Evolutionary conservation across 1,284 basidiomycete species (phyloP).

Genomic region (Ustilago loliicola): DNA sequence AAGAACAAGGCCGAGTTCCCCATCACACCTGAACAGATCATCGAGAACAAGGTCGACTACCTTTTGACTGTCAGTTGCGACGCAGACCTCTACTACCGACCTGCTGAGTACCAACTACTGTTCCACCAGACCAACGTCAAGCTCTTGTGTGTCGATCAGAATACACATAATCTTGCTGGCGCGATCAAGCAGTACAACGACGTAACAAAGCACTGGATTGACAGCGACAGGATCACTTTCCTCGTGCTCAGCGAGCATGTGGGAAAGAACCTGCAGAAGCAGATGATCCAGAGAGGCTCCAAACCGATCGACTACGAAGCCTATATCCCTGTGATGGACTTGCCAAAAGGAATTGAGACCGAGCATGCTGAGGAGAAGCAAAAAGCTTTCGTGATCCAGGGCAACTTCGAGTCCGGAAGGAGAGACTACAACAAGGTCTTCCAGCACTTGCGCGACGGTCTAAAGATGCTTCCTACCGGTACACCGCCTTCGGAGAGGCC

Average conservation of each 20-base stretch:
- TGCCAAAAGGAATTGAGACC: conserved; percentile 5
- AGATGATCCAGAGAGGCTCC: background rate
- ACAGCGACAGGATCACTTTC: conserved; percentile 14
- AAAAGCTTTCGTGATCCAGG: conserved; percentile 16
- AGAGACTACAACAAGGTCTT: conserved; percentile 8
- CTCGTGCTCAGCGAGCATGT: conserved; percentile 21
- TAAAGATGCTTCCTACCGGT: background rate
- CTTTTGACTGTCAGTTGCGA: conserved; percentile 12
- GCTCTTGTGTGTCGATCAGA: conserved; percentile 8
- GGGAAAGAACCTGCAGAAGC: conserved; percentile 1
- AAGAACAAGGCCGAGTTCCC: background rate
- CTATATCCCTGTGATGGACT: conserved; percentile 11
- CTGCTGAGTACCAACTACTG: conserved; percentile 2
- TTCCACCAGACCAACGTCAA: conserved; percentile 13
- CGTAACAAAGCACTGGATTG: conserved; percentile 11
- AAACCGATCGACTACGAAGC: conserved; percentile 11
- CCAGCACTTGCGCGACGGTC: conserved; percentile 9
- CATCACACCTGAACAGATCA: conserved; percentile 1
- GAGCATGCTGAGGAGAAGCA: conserved; percentile 3
- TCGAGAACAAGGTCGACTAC: conserved; percentile 12
- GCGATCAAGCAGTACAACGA: background rate
- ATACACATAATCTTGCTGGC: background rate
- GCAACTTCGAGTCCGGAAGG: conserved; percentile 2
- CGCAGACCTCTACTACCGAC: background rate
- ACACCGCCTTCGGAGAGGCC: conserved; percentile 3